Evolutionary conservation across 1,284 basidiomycete genomes (phyloP).

Genomic region (Mycosarcoma mackinlayi): DNA sequence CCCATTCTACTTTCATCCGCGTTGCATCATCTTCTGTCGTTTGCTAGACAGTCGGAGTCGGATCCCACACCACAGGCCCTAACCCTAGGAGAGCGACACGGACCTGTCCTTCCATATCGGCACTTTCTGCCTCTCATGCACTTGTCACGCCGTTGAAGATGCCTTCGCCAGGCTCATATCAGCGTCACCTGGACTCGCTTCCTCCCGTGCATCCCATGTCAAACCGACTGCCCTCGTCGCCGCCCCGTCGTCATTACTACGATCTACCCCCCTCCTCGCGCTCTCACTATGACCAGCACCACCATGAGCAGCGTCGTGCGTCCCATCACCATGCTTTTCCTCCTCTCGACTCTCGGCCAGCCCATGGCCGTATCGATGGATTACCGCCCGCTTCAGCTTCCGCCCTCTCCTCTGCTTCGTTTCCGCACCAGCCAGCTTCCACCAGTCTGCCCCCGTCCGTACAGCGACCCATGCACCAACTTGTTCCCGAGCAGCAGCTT

Average conservation of each 20-base stretch:
- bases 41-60: too few relatives aligned
- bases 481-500: conserved; percentile 43
- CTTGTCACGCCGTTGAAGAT: background rate
- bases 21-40: too few relatives aligned
- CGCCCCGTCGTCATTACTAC: conserved; percentile 11
- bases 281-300: background rate
- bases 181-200: background rate
- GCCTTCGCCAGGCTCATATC: conserved; percentile 13
- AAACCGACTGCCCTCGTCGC: conserved; percentile 8
- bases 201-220: conserved; percentile 13
- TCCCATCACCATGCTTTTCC: conserved; percentile 5
- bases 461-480: conserved; percentile 32
- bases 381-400: conserved; percentile 2
- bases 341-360: too few relatives aligned
- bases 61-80: too few relatives aligned
- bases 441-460: conserved; percentile 18
- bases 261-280: background rate
- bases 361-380: background rate
- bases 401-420: background rate
- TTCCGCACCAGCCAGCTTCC: background rate
- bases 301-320: conserved; percentile 1
- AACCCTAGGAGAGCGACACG: too few relatives aligned
- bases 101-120: too few relatives aligned
- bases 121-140: conserved; percentile 12
- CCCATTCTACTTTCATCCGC: background rate